These are phyloP conservation scores for Chytridium lagenaria DNA, from an alignment of 371 early-diverging fungal species.

Conservation along the genomic window DNA sequence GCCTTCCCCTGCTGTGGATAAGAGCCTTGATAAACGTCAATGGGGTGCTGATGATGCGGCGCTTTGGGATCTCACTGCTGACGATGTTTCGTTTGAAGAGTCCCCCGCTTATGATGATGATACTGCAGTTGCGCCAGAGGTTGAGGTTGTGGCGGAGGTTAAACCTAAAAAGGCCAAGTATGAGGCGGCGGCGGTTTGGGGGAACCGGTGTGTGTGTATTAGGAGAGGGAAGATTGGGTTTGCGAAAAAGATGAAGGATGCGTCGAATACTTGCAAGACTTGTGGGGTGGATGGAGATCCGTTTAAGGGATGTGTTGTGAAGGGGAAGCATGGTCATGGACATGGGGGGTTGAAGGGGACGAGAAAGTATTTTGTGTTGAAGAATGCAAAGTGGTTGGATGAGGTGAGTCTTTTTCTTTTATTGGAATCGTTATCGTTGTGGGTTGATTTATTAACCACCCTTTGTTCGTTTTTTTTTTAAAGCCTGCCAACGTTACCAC, in stretches of 20 bases:
- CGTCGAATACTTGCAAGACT: neutral
- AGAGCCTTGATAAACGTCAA: neutral
- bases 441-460: too few relatives aligned
- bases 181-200: slow-evolving; percentile 2
- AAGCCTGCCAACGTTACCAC: too few relatives aligned
- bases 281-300: neutral
- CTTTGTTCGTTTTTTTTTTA: too few relatives aligned
- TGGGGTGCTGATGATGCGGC: neutral
- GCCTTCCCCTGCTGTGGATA: neutral
- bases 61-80: neutral
- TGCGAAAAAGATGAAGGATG: neutral
- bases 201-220: neutral
- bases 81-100: neutral
- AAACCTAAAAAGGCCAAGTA: neutral
- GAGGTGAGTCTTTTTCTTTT: neutral
- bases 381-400: slow-evolving; percentile 6
- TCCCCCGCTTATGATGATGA: too few relatives aligned
- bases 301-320: slow-evolving; percentile 7
- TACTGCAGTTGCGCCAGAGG: too few relatives aligned
- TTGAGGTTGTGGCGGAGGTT: neutral
- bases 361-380: slow-evolving; percentile 12
- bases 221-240: neutral
- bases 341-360: neutral
- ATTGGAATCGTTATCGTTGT: neutral
- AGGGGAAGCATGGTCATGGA: slow-evolving; percentile 1